Evolutionary conservation across 2,329 filamentous ascomycete genomes (phyloP).

Genomic region (Beauveria asiatica): DNA sequence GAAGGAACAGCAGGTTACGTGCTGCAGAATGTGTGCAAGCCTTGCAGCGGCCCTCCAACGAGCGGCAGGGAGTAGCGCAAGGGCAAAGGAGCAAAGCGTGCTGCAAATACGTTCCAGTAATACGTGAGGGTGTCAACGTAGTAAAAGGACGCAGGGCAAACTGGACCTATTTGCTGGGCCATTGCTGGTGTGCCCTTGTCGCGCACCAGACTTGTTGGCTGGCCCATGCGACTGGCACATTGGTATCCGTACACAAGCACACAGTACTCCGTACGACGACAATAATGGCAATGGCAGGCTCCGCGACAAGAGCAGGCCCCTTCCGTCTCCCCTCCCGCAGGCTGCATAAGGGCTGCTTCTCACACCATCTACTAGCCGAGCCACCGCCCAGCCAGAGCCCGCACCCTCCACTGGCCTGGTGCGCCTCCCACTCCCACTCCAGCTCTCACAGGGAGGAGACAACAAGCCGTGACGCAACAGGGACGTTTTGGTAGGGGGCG

Average conservation of each 20-base stretch:
- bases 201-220: conserved; percentile 5
- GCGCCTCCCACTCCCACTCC: conserved; percentile 1
- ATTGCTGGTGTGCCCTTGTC: background rate
- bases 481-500: conserved; percentile 7
- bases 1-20: background rate
- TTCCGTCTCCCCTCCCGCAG: conserved; percentile 7
- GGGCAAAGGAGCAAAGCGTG: background rate
- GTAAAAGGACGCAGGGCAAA: background rate
- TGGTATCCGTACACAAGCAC: background rate
- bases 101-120: background rate
- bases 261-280: background rate
- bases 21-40: background rate
- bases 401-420: background rate
- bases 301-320: background rate
- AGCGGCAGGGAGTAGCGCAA: background rate
- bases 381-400: background rate
- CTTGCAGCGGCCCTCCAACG: background rate
- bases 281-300: background rate
- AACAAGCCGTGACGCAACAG: conserved; percentile 8
- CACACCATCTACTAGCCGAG: conserved; percentile 9
- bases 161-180: conserved; percentile 3
- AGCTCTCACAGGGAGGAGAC: conserved; percentile 4
- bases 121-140: background rate
- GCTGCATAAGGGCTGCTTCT: conserved; percentile 2
- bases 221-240: background rate